A percentile compares a stretch with the other conserved stretches of the same genome.
phyloP scores from a whole-genome alignment of 768 basidiomycete genomes.

The Daedalea quercina region DNA sequence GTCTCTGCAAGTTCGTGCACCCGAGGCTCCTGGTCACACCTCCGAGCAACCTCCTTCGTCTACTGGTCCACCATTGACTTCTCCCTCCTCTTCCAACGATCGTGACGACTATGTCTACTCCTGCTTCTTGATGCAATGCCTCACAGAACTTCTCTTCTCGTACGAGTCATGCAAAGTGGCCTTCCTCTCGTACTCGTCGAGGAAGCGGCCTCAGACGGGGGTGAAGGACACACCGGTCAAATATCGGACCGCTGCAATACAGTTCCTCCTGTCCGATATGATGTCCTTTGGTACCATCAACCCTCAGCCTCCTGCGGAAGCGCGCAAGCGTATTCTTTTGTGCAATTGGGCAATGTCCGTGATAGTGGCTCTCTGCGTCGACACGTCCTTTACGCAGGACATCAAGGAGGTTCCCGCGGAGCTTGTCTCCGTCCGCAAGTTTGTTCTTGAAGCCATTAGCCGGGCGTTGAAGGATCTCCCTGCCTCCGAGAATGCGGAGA shows the following conservation, averaged over 20 bases:
- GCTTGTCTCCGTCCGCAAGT: conserved; percentile 85
- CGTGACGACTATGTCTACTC: conserved; percentile 41
- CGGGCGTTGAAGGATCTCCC: conserved; percentile 79
- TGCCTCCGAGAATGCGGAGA: conserved; percentile 49
- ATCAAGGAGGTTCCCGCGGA: conserved; percentile 74
- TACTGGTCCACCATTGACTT: not conserved
- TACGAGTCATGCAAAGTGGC: conserved; percentile 88
- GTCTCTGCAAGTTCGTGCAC: not conserved
- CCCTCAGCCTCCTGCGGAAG: conserved; percentile 47
- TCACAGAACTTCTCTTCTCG: conserved; percentile 89
- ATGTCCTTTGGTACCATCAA: conserved; percentile 72
- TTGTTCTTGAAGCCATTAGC: conserved; percentile 83
- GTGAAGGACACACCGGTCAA: conserved; percentile 60
- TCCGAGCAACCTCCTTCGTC: not conserved
- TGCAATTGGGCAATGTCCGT: conserved; percentile 89
- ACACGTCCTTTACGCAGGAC: conserved; percentile 59
- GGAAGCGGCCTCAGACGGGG: conserved; percentile 49
- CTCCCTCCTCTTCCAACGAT: not conserved
- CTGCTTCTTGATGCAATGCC: conserved; percentile 84
- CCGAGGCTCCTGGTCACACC: not conserved
- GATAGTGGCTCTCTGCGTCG: conserved; percentile 89
- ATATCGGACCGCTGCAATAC: conserved; percentile 58
- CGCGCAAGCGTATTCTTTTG: conserved; percentile 50
- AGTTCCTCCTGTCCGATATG: conserved; percentile 79
- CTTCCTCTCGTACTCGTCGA: conserved; percentile 74